Evolutionary conservation across 805 yeast genomes (phyloP), one percentile per base, ranked within the genome.

Genomic region (Candida gorgasii): DNA sequence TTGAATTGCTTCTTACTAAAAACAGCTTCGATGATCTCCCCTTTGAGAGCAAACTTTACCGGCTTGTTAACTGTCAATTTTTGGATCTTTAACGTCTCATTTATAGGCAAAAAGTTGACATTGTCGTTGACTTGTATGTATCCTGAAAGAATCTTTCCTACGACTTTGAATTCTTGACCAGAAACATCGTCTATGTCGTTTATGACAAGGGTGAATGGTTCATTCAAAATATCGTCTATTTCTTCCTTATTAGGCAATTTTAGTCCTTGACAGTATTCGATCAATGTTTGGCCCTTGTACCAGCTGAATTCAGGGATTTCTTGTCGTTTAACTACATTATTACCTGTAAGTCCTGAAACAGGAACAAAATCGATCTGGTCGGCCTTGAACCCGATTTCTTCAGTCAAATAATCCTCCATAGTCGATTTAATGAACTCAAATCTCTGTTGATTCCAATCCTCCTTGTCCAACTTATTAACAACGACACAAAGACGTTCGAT

Each of bases 121-220:
- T 83, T 70, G 55, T 88, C 89, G 17, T 90, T 93, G 1, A 78
- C 74, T 61, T 85, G 88, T 26, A 87, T 69, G 4, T 70, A 58
- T 1, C 97, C 97, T 11, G 82, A 66, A 39, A 78, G 75, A 1
- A 87, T 70, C 43, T 88, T 73, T 2, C 96, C 96, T 23, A 74
- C 62, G 7, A 86, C 63, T 1, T 72, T 63, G 20, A 84, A 63
- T 46, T 78, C 77, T 22, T 75, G 72, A 28, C 67, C 67, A 8
- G 76, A 67, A 29, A 59, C 61, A 12, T 78, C 74, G 47, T 66
- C 71, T 0, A 83, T 75, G 52, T 89, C 95, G 43, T 80, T 73
- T 3, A 85, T 74, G 1, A 84, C 74, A 57, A 88, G 68, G 8
- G 78, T 63, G 48, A 88, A 79, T 9, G 76, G 72, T 17, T 62